Percentiles rank a stretch among this genome's conserved stretches.
Evolutionary conservation across 2,329 filamentous ascomycete genomes (phyloP).

Genomic region (Helicocarpus griseus): DNA sequence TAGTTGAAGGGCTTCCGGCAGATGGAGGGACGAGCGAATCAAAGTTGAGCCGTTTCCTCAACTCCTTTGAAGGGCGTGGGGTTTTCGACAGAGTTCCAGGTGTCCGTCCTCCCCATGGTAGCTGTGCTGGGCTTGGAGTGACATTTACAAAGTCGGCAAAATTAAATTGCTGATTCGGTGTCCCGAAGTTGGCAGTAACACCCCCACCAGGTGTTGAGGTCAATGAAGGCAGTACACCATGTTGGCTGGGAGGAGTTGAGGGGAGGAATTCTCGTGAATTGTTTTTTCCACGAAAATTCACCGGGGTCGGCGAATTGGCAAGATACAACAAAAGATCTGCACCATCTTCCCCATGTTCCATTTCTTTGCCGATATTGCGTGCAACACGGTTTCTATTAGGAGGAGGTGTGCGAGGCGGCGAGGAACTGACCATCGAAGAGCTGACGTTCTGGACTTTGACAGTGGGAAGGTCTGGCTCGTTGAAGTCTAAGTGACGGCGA

Average conservation of each 20-base stretch:
- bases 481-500: slow-evolving; percentile 50
- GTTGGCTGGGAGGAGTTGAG: slow-evolving; percentile 66
- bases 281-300: slow-evolving; percentile 44
- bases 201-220: slow-evolving; percentile 54
- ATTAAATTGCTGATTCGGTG: slow-evolving; percentile 78
- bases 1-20: slow-evolving; percentile 33
- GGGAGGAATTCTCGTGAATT: slow-evolving; percentile 48
- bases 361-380: slow-evolving; percentile 41
- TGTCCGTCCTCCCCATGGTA: slow-evolving; percentile 57
- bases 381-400: slow-evolving; percentile 45
- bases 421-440: slow-evolving; percentile 56
- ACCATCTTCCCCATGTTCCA: slow-evolving; percentile 60
- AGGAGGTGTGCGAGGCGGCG: slow-evolving; percentile 74
- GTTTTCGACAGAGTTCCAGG: slow-evolving; percentile 52
- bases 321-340: slow-evolving; percentile 74
- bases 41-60: slow-evolving; percentile 72
- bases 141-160: slow-evolving; percentile 97
- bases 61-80: slow-evolving; percentile 56
- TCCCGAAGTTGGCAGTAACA: slow-evolving; percentile 65
- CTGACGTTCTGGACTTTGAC: slow-evolving; percentile 28
- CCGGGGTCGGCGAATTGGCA: slow-evolving; percentile 82
- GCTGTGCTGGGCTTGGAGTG: slow-evolving; percentile 88
- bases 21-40: slow-evolving; percentile 58
- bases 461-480: slow-evolving; percentile 68
- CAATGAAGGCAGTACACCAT: slow-evolving; percentile 40